Evolutionary conservation across 2,329 filamentous ascomycete genomes (phyloP), one percentile per base, ranked within the genome.

Genomic region (Talaromyces sp.): DNA sequence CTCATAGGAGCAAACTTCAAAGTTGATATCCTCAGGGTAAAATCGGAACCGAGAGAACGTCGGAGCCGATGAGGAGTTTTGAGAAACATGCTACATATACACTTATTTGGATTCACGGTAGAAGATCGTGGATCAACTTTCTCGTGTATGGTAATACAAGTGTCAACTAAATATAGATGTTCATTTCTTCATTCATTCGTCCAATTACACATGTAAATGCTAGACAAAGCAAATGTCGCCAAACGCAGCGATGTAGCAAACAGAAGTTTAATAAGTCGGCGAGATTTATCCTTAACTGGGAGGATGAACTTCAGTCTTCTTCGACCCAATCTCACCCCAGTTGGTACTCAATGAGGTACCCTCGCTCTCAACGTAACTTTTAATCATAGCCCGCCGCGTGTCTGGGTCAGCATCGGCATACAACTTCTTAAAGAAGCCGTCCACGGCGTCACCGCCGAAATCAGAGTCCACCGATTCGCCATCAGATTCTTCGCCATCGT

Each of bases 311-410:
- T 90, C 84, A 22, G 97, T 88, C 20, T 76, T 87, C 16, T 84
- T 85, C 57, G 80, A 82, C 46, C 84, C 83, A 17, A 97, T 93
- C 56, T 96, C 89, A 9, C 77, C 75, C 94, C 94, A 99, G 70
- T 93, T 91, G 0, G 94, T 99, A 72, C 91, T 97, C 45, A 99
- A 77, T 2, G 89, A 84, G 0, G 94, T 99, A 4, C 94, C 94
- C 63, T 95, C 94, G 72, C 92, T 97, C 79, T 99, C 93, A 13
- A 86, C 81, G 67, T 90, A 97, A 68, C 90, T 96, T 83, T 99
- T 99, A 85, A 95, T 90, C 94, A 99, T 99, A 8, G 94, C 94
- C 2, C 91, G 85, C 68, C 86, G 86, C 53, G 90, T 90, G 63
- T 99, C 93, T 0, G 87, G 84, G 44, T 88, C 86, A 0, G 90